These are phyloP conservation scores for Prinsepia uniflora DNA, from an alignment of 306 rosid species.

Conservation along the genomic window DNA sequence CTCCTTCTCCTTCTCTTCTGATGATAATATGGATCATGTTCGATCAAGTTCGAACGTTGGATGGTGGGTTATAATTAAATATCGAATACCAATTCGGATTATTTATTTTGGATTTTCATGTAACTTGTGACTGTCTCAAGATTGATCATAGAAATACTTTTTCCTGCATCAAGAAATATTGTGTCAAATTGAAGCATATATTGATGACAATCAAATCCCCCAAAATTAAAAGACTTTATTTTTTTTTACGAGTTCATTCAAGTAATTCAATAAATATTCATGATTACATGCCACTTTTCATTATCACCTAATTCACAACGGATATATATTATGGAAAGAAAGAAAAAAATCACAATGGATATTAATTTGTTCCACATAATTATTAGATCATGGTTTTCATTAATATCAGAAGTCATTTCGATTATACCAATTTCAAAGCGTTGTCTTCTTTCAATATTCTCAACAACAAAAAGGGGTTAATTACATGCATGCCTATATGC, in stretches of 20 bases:
- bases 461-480: conserved; percentile 3
- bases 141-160: not conserved
- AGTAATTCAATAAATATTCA: not conserved
- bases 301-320: conserved; percentile 1
- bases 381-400: not conserved
- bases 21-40: not conserved
- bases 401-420: not conserved
- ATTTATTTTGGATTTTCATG: too few relatives aligned
- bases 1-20: not conserved
- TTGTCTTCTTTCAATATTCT: too few relatives aligned
- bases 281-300: conserved; percentile 13
- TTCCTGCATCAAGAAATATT: not conserved
- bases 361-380: not conserved
- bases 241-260: conserved; percentile 8
- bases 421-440: not conserved
- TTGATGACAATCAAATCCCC: not conserved
- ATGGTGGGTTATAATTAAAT: not conserved
- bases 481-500: conserved; percentile 33
- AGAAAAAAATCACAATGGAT: not conserved
- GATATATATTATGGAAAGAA: not conserved
- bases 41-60: not conserved
- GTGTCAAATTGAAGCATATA: not conserved
- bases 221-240: not conserved
- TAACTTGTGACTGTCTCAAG: too few relatives aligned
- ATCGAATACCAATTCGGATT: too few relatives aligned